Evolutionary conservation across 208 protist genomes (phyloP).

Genomic region (Hexamita inflata): DNA sequence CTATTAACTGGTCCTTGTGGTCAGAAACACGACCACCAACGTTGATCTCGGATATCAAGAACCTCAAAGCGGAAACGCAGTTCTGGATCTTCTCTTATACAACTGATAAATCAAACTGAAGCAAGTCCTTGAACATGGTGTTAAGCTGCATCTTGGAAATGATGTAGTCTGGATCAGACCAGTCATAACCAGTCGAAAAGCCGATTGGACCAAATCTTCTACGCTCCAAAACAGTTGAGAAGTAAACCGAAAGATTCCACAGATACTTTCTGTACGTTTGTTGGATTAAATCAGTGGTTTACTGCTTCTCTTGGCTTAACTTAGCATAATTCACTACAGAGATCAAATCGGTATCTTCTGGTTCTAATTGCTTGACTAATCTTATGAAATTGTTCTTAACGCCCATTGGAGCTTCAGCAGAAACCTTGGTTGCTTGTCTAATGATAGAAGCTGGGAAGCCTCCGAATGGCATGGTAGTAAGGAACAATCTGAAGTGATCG

Average conservation of each 20-base stretch:
- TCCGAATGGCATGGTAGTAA: constrained; percentile 18
- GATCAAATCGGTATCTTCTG: neutral
- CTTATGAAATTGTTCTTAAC: constrained; percentile 10
- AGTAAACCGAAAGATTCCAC: constrained; percentile 18
- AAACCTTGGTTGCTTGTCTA: neutral
- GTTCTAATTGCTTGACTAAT: neutral
- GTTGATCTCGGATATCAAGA: constrained; percentile 74
- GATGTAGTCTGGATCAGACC: constrained; percentile 10
- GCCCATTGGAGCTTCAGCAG: constrained; percentile 10
- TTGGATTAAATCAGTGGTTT: neutral
- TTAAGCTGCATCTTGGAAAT: constrained; percentile 6
- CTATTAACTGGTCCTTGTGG: constrained; percentile 79
- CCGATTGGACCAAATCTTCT: constrained; percentile 20
- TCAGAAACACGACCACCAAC: constrained; percentile 83
- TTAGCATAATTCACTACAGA: neutral
- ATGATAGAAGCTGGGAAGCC: constrained; percentile 15
- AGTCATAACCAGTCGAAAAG: constrained; percentile 10
- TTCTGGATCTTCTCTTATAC: constrained; percentile 63
- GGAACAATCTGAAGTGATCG: constrained; percentile 16
- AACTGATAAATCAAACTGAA: constrained; percentile 33
- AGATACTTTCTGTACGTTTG: neutral
- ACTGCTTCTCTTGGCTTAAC: neutral
- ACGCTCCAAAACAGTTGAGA: constrained; percentile 16
- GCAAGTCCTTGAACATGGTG: neutral
- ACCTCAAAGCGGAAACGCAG: constrained; percentile 64